phyloP scores from a whole-genome alignment of 176 grass and related monocot species.

The Carex myosuroides region DNA sequence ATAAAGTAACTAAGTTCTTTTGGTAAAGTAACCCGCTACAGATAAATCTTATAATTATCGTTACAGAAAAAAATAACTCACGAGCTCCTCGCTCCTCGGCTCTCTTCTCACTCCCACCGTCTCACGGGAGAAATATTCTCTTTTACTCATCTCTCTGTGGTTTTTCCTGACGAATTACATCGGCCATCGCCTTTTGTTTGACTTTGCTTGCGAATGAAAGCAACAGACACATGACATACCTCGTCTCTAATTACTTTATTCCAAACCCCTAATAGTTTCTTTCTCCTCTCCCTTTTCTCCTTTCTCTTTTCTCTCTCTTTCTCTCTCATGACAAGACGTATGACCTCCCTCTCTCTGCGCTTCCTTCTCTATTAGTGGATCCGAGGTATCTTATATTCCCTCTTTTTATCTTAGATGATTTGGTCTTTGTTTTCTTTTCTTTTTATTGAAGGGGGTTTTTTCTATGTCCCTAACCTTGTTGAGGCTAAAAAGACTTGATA shows the following conservation, averaged over 20 bases:
- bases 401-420: conserved; percentile 6
- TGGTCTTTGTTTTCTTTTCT: background rate
- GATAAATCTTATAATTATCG: background rate
- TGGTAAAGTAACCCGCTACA: background rate
- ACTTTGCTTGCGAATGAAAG: conserved; percentile 22
- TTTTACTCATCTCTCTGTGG: background rate
- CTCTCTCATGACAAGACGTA: conserved; percentile 4
- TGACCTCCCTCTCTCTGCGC: background rate
- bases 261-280: conserved; percentile 16
- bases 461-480: background rate
- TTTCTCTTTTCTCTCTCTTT: background rate
- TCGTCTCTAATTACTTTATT: conserved; percentile 14
- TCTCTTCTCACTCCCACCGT: background rate
- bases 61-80: background rate
- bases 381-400: conserved; percentile 18
- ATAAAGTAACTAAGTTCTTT: background rate
- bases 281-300: background rate
- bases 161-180: background rate
- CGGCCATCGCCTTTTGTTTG: background rate
- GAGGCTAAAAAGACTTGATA: background rate
- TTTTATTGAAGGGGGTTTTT: background rate
- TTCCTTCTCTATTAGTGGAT: conserved; percentile 21
- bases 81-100: background rate
- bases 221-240: conserved; percentile 7
- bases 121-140: background rate